Percentiles rank a stretch among this genome's conserved stretches.
phyloP scores from a whole-genome alignment of 2,329 filamentous ascomycete genomes.

The Botryosphaeria agaves region DNA sequence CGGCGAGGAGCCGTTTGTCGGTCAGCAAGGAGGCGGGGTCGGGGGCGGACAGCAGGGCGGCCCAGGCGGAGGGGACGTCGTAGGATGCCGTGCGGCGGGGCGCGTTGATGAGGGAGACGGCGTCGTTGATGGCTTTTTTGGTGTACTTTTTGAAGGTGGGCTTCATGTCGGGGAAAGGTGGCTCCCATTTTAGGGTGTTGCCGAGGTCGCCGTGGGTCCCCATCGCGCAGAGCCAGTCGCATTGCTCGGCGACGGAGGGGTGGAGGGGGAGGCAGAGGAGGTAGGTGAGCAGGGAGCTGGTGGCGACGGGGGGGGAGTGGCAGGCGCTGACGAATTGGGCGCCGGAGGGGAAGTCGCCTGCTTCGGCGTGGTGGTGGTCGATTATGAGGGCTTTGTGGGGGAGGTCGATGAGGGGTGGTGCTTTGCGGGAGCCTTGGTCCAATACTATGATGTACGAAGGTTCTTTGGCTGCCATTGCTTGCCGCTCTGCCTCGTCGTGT shows the following conservation, averaged over 20 bases:
- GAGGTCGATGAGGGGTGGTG: slow-evolving; percentile 33
- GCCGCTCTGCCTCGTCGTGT: slow-evolving; percentile 35
- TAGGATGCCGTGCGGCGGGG: slow-evolving; percentile 44
- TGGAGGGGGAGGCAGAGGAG: slow-evolving; percentile 42
- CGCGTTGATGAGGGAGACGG: slow-evolving; percentile 47
- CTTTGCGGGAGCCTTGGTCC: slow-evolving; percentile 44
- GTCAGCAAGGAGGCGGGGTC: slow-evolving; percentile 34
- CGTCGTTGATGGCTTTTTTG: slow-evolving; percentile 44
- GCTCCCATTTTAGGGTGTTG: slow-evolving; percentile 45
- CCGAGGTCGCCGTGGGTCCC: slow-evolving; percentile 52
- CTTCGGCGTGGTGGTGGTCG: slow-evolving; percentile 42
- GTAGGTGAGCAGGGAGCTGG: slow-evolving; percentile 46
- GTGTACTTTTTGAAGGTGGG: slow-evolving; percentile 40
- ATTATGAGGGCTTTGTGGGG: slow-evolving; percentile 39
- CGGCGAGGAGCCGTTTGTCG: slow-evolving; percentile 32
- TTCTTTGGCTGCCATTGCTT: slow-evolving; percentile 29
- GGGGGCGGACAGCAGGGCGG: slow-evolving; percentile 32
- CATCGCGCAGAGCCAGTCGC: slow-evolving; percentile 45
- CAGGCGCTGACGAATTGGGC: slow-evolving; percentile 43
- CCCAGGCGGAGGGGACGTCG: slow-evolving; percentile 43
- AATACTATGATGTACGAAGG: slow-evolving; percentile 45
- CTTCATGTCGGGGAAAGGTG: slow-evolving; percentile 49
- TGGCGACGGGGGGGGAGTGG: slow-evolving; percentile 46
- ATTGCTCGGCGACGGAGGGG: slow-evolving; percentile 27
- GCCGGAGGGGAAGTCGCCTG: slow-evolving; percentile 39